These are phyloP conservation scores for Dictyophora rubrovolvata DNA, from an alignment of 768 basidiomycete species.

Conservation along the genomic window DNA sequence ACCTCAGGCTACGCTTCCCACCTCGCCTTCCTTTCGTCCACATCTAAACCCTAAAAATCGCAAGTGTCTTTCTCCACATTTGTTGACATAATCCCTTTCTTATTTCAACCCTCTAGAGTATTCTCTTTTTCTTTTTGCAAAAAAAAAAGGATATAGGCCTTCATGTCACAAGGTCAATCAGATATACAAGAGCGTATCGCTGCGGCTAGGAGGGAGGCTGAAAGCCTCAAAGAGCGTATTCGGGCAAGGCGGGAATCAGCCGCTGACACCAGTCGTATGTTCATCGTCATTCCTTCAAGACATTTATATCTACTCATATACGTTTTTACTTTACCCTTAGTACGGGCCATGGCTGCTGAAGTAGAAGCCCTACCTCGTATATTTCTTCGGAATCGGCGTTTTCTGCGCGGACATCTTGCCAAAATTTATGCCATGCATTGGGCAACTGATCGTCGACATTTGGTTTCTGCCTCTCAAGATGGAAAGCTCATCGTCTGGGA, in stretches of 20 bases:
- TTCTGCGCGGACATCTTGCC: conserved; percentile 92
- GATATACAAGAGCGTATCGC: conserved; percentile 91
- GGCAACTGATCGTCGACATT: conserved; percentile 93
- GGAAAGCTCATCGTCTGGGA: conserved; percentile 99
- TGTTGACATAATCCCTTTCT: not conserved
- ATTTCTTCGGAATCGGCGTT: conserved; percentile 91
- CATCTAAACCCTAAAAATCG: not conserved
- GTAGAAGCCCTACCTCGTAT: conserved; percentile 93
- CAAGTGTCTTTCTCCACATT: not conserved
- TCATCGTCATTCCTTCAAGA: not conserved
- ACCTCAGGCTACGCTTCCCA: not conserved
- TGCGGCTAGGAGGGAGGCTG: conserved; percentile 92
- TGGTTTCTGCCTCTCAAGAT: conserved; percentile 99
- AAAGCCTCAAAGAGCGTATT: conserved; percentile 98
- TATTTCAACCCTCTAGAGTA: not conserved
- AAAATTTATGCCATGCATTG: conserved; percentile 99
- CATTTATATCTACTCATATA: not conserved
- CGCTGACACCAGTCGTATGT: conserved; percentile 94
- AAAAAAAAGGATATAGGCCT: not conserved
- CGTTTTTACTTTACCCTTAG: conserved; percentile 31
- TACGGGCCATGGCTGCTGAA: conserved; percentile 97
- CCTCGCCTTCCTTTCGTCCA: not conserved
- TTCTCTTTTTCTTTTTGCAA: not conserved
- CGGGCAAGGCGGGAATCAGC: conserved; percentile 91
- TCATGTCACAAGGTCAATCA: conserved; percentile 71